phyloP scores from a whole-genome alignment of 2,329 filamentous ascomycete species.

The Pestalotiopsis sp. region DNA sequence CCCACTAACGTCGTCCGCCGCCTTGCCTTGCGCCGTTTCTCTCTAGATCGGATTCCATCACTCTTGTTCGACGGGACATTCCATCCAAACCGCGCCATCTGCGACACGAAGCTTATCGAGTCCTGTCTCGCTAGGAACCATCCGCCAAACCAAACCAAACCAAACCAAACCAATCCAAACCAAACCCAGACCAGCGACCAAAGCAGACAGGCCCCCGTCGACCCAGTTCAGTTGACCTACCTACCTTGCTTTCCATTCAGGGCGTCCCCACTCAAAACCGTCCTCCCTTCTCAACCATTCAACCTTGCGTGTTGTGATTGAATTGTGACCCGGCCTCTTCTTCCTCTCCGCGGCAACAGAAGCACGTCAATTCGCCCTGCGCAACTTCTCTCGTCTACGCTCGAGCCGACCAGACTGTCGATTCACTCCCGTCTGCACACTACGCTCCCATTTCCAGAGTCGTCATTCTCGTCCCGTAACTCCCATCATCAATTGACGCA shows the following conservation, averaged over 20 bases:
- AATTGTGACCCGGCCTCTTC: conserved; percentile 3
- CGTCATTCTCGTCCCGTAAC: not conserved
- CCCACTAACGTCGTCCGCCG: not conserved
- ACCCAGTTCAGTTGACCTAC: not conserved
- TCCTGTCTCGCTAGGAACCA: not conserved
- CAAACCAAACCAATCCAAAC: not conserved
- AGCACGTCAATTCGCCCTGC: not conserved
- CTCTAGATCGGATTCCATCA: not conserved
- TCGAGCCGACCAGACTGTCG: not conserved
- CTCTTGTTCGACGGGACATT: not conserved
- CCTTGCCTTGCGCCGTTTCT: not conserved
- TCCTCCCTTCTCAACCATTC: not conserved
- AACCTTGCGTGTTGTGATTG: conserved; percentile 4
- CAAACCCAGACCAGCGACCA: not conserved
- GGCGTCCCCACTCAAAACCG: not conserved
- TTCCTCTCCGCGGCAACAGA: conserved; percentile 9
- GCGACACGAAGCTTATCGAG: not conserved
- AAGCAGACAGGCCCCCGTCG: not conserved
- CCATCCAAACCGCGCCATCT: not conserved
- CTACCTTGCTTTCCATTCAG: not conserved
- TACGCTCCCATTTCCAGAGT: not conserved
- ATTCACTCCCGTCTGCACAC: not conserved
- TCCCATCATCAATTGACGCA: not conserved
- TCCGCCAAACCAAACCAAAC: not conserved
- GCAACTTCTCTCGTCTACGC: not conserved